phyloP scores from a whole-genome alignment of 371 early-diverging fungal genomes.

The Mortierella sp. region DNA sequence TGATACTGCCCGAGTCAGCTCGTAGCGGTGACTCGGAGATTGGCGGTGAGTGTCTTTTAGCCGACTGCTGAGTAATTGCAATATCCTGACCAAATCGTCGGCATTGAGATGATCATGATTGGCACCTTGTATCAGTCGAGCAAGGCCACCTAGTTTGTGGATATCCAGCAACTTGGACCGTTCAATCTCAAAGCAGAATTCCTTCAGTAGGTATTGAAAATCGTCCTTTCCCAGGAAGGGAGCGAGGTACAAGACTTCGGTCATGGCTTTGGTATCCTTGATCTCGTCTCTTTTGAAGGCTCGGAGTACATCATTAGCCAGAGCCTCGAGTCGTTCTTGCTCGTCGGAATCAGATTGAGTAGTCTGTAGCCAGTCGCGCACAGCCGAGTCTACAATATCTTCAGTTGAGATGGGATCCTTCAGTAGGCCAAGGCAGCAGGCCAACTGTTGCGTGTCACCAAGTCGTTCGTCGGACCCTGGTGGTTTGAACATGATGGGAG shows the following conservation, averaged over 20 bases:
- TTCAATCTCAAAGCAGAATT: slow-evolving; percentile 1
- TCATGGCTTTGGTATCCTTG: not conserved
- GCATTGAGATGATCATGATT: not conserved
- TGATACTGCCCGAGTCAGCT: slow-evolving; percentile 2
- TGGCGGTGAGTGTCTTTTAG: slow-evolving; percentile 7
- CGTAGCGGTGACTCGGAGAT: not conserved
- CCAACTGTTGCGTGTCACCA: no score
- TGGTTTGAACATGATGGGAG: no score
- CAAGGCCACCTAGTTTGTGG: slow-evolving; percentile 4
- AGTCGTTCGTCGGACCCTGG: no score
- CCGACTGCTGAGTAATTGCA: not conserved
- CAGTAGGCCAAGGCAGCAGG: no score
- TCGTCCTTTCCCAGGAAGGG: slow-evolving; percentile 1
- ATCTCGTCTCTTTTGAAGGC: slow-evolving; percentile 4
- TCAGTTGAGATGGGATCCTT: no score
- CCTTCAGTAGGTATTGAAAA: slow-evolving; percentile 1
- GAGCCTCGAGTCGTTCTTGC: slow-evolving; percentile 4
- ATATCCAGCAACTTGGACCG: not conserved
- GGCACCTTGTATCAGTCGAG: slow-evolving; percentile 1
- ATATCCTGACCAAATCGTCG: slow-evolving; percentile 9
- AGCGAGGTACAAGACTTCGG: slow-evolving; percentile 2
- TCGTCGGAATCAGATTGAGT: slow-evolving; percentile 2
- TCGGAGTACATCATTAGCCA: slow-evolving; percentile 1
- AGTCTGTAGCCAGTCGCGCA: not conserved
- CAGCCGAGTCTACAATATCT: no score